Evolutionary conservation across 176 grass and related monocot species (phyloP), one percentile per base, ranked within the genome.

Genomic region (Aegilops umbellulata): DNA sequence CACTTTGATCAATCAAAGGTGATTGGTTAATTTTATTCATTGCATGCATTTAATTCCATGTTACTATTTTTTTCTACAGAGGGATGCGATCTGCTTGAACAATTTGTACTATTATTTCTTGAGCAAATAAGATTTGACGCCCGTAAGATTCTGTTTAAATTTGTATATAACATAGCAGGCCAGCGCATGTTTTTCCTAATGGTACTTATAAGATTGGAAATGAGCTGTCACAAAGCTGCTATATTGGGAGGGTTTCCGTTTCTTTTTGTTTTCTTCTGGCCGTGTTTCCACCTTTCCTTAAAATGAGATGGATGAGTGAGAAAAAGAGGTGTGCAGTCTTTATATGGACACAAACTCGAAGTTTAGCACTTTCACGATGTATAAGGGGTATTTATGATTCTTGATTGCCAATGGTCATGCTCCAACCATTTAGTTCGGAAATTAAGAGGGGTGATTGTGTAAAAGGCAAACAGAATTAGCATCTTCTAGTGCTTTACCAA

Each of bases 1-100:
- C 16, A 99, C 97, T 30, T 90, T 99, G 87, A 99, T 99, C 76
- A 99, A 99, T 90, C 97, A 99, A 90, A 99, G 97, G 97, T 98
- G 42, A 19, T 23, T 8, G 6, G 9, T 69, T 90, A 58, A 84
- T 81, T 77, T 83, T 30, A 73, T 69, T 60, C 44, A 71, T 82
- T 38, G 17, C 74, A 80, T 7, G 64, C 10, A 83, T 87, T 71
- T 5, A 39, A 34, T 58, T 31, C 36, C 63, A 71, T 4, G 35
- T 62, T 78, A 32, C 44, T 35, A 34, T 51, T 55, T 25, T 63
- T 67, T 55, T 47, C 53, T 65, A 39, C 19, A 42, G 6, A 11
- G 27, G 39, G 11, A 38, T 71, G 63, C 5, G n/a, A 34, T 75
- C 7, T 80, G 26, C 20, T 27, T 38, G 25, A 34, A 74, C 16